Base-by-base conservation (phyloP, 495 filamentous ascomycete species). In the Wilcoxina mikolae region DNA sequence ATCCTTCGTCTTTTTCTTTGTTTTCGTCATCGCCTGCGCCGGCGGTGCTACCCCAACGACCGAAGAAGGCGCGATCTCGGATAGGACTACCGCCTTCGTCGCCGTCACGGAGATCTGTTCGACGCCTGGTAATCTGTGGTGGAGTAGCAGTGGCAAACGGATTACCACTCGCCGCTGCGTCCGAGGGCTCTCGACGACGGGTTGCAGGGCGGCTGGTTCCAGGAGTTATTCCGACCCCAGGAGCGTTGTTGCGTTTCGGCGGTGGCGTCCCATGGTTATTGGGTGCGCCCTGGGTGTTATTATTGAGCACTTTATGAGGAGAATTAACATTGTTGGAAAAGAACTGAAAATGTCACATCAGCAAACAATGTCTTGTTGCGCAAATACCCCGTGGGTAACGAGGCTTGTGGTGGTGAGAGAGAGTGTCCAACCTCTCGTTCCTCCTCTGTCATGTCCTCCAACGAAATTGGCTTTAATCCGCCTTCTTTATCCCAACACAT, bases 311-410 rank as follows among this genome's bases (percentile, higher is more conserved):
- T 68, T 95, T 96, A 41, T 95, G 71, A 22, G 87, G 81, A 12
- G 91, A 95, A 66, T 96, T 98, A 60, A 98, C 85, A 45, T 90
- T 89, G 39, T 76, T 75, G 27, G 81, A 69, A 68, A 96, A 95
- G 49, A 84, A 70, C 79, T 87, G 59, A 26, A 49, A 22, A 47
- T 41, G 38, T 60, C 68, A 63, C 51, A 64, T 61, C 29, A 61
- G 46, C 55, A 61, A 52, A 49, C 46, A 18, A 2, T 46, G 22
- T 15, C 46, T 27, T 28, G 24, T 49, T 11, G 43, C 23, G 23
- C n/a, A 24, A 46, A 20, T 10, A 15, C 35, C 35, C 20, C 35
- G 43, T 18, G 23, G 23, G 22, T 12, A 27, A 52, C 28, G 24
- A 52, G 49, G 33, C n/a, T 24, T 3, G 10, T 31, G n/a, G 27